Percentiles rank a stretch among this genome's conserved stretches.
phyloP scores from a whole-genome alignment of 1,284 basidiomycete genomes.

The Fistulina hepatica region DNA sequence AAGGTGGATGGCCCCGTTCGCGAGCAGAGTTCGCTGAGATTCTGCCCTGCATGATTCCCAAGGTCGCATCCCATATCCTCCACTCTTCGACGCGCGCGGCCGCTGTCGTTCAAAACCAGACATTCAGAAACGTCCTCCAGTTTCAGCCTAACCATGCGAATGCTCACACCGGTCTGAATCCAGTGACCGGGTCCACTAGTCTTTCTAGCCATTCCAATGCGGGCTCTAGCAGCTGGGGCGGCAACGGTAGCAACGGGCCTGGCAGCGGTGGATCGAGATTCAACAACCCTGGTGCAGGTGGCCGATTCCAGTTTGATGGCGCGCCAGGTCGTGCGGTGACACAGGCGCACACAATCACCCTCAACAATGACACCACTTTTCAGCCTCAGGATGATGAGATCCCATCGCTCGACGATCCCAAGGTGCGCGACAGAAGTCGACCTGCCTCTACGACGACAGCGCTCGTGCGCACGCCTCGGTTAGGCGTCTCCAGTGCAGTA shows the following conservation, averaged over 20 bases:
- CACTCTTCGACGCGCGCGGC: slow-evolving; percentile 66
- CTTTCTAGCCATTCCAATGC: slow-evolving; percentile 35
- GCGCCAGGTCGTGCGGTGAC: slow-evolving; percentile 51
- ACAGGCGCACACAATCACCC: slow-evolving; percentile 50
- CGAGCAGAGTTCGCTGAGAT: too few species aligned
- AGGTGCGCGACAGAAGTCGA: slow-evolving; percentile 25
- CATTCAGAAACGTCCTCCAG: slow-evolving; percentile 66
- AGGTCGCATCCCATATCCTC: slow-evolving; percentile 64
- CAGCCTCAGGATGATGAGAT: slow-evolving; percentile 54
- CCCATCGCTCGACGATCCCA: slow-evolving; percentile 10
- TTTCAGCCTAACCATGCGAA: too few species aligned
- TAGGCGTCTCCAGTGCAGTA: slow-evolving; percentile 49
- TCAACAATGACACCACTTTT: slow-evolving; percentile 34
- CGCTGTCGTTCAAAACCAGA: slow-evolving; percentile 60
- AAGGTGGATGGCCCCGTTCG: too few species aligned
- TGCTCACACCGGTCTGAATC: slow-evolving; percentile 36
- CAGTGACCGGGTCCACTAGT: slow-evolving; percentile 24
- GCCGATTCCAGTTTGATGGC: slow-evolving; percentile 44
- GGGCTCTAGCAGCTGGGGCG: slow-evolving; percentile 44
- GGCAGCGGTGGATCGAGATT: too few species aligned
- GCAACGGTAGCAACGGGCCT: slow-evolving; percentile 52
- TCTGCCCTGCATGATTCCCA: slow-evolving; percentile 75
- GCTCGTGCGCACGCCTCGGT: slow-evolving; percentile 29
- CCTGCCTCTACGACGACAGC: slow-evolving; percentile 29
- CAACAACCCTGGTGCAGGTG: too few species aligned